Base-by-base conservation (phyloP, 192 early-diverging fungal species). In the Backusella luteola region DNA sequence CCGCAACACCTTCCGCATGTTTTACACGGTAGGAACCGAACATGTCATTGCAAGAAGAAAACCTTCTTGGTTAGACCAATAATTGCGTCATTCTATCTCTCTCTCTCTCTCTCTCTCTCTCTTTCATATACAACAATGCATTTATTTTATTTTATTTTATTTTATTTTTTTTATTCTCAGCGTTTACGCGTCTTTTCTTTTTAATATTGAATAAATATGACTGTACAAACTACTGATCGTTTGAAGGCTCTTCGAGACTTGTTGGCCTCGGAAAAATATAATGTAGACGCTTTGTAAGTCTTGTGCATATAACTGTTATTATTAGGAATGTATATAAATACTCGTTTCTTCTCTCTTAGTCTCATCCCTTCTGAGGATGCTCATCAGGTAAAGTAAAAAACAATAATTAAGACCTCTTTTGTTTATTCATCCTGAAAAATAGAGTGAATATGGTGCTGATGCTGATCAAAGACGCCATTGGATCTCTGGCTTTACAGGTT, bases 331-430 rank as follows among this genome's bases (percentile, higher is more conserved):
- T 39, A 39, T 39, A 39, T 67, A 67, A 34, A 38, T 29, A 9
- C 35, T 38, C 19, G 4, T 7, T 67, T 34, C 71, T 56, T 46
- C 52, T 81, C 66, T 86, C 75, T 90, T 70, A 92, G 89, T 81
- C 88, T 99, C 74, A 87, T 99, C 34, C 98, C 98, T 44, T 92
- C 93, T 71, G 98, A 97, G 80, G 98, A 99, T 82, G 94, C 97
- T 17, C 97, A 99, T 88, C 96, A 98, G 89, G 94, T 93, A 83
- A 39, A 71, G 6, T 36, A 34, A 8, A 14, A 44, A 4, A 44
- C 1, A 69, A 5, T 41, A 0, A 69, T n/a, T 26, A n/a, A 8
- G 6, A 14, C 21, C 42, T 17, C 6, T 12, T 11, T 39, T 39
- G 11, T 39, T 44, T 17, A 44, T 44, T 44, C 42, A 44, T 5